Conservation (phyloP, 2,329 filamentous ascomycete genomes). For the Fusarium burgessii region DNA sequence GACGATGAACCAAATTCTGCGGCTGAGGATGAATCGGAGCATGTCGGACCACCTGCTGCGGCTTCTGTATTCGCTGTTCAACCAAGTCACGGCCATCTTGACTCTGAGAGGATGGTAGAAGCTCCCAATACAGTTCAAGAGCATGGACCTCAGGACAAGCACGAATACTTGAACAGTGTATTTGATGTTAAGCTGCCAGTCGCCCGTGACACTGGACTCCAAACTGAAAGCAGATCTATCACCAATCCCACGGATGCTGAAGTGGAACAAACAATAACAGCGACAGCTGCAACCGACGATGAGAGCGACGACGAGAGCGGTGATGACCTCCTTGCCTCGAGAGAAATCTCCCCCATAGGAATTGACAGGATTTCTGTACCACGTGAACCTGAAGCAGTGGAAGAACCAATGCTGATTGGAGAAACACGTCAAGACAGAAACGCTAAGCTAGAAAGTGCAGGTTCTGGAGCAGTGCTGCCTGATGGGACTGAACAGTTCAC, state of each 20-base stretch:
- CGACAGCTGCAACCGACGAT: constrained; percentile 7
- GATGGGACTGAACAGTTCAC: neutral
- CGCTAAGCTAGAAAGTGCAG: neutral
- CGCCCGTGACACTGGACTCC: neutral
- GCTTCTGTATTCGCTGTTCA: neutral
- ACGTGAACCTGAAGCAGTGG: neutral
- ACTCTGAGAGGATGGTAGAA: neutral
- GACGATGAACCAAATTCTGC: constrained; percentile 3
- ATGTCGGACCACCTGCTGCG: neutral
- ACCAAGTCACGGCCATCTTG: neutral
- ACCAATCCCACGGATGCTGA: neutral
- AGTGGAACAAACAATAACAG: neutral
- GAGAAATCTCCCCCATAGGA: constrained; percentile 12
- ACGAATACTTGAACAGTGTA: neutral
- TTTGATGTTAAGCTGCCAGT: neutral
- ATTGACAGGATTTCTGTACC: constrained; percentile 11
- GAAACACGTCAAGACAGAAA: neutral
- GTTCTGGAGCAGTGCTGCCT: neutral
- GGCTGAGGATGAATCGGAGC: neutral
- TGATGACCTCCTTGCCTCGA: constrained; percentile 9
- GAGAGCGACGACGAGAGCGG: constrained; percentile 33
- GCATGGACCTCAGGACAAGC: neutral
- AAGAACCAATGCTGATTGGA: neutral
- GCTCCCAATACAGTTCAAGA: neutral
- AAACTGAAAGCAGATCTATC: neutral